phyloP scores from a whole-genome alignment of 495 filamentous ascomycete species.

The Aspergillus affinis region DNA sequence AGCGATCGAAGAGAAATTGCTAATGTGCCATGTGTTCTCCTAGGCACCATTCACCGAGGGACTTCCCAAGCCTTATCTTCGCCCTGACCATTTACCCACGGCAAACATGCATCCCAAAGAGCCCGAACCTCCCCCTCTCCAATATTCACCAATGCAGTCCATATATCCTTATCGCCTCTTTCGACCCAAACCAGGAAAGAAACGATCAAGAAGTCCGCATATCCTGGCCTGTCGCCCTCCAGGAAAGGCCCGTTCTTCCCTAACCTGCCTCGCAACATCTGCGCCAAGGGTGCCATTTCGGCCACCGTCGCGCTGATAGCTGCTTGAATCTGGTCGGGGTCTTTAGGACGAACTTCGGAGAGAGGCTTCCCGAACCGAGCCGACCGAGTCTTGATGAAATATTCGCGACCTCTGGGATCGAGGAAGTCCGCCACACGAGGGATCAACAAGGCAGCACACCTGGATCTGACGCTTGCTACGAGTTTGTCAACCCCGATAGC shows the following conservation, averaged over 20 bases:
- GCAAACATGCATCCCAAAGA: conserved; percentile 19
- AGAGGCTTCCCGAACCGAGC: conserved; percentile 32
- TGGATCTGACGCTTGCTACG: conserved; percentile 2
- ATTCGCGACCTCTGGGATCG: conserved; percentile 32
- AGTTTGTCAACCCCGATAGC: conserved; percentile 19
- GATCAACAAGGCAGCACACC: conserved; percentile 6
- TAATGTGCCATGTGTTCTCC: neutral
- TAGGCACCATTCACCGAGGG: conserved; percentile 2
- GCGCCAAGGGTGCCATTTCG: conserved; percentile 14
- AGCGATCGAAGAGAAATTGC: neutral
- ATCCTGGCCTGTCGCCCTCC: conserved; percentile 20
- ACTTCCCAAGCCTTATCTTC: conserved; percentile 23
- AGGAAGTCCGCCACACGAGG: conserved; percentile 22
- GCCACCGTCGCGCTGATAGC: conserved; percentile 10
- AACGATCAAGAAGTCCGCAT: conserved; percentile 23
- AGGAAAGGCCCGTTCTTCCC: conserved; percentile 25
- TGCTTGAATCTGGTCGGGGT: conserved; percentile 6
- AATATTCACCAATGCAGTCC: conserved; percentile 11
- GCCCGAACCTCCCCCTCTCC: conserved; percentile 18
- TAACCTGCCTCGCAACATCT: conserved; percentile 20
- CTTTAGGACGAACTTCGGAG: conserved; percentile 25
- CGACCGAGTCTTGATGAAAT: conserved; percentile 32
- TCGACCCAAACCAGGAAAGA: conserved; percentile 19
- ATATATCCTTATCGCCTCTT: conserved; percentile 15
- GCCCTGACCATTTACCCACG: conserved; percentile 23